A percentile compares a stretch with the other conserved stretches of the same genome.
phyloP scores from a whole-genome alignment of 1,284 basidiomycete genomes.

The Irpex sp. region DNA sequence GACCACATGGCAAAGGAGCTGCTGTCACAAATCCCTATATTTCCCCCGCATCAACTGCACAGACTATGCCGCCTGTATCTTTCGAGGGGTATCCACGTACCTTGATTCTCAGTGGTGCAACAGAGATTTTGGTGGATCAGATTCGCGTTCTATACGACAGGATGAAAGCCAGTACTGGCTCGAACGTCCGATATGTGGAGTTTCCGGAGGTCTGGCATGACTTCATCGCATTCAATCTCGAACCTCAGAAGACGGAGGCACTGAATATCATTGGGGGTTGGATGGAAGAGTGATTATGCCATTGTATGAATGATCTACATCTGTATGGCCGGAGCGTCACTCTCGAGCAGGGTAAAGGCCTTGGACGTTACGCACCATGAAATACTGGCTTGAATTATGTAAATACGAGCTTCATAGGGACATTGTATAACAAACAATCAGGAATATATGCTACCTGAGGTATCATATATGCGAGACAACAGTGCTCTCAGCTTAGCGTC shows the following conservation, averaged over 20 bases:
- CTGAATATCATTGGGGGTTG: slow-evolving; percentile 1
- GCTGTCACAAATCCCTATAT: slow-evolving; percentile 44
- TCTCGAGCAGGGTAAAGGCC: too few species aligned
- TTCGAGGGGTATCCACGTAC: slow-evolving; percentile 53
- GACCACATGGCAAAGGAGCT: slow-evolving; percentile 11
- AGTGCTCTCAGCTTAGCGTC: background rate
- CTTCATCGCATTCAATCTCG: slow-evolving; percentile 6
- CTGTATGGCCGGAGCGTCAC: too few species aligned
- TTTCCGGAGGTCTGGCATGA: slow-evolving; percentile 32
- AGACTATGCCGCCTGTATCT: slow-evolving; percentile 26
- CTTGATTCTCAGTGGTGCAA: slow-evolving; percentile 47
- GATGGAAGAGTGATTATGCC: background rate
- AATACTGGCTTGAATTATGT: too few species aligned
- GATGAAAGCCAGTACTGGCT: slow-evolving; percentile 38
- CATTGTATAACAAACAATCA: too few species aligned
- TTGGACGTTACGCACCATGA: too few species aligned
- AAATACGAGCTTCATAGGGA: too few species aligned
- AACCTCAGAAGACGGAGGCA: slow-evolving; percentile 11
- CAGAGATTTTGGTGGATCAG: slow-evolving; percentile 47
- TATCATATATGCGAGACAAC: background rate
- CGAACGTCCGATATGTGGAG: slow-evolving; percentile 44
- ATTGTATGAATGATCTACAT: background rate
- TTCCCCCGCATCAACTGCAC: slow-evolving; percentile 45
- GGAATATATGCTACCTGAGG: background rate
- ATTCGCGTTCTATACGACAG: slow-evolving; percentile 27